These are phyloP conservation scores for Trichophyton benhamiae DNA, from an alignment of 2,329 filamentous ascomycete genomes.

Conservation along the genomic window DNA sequence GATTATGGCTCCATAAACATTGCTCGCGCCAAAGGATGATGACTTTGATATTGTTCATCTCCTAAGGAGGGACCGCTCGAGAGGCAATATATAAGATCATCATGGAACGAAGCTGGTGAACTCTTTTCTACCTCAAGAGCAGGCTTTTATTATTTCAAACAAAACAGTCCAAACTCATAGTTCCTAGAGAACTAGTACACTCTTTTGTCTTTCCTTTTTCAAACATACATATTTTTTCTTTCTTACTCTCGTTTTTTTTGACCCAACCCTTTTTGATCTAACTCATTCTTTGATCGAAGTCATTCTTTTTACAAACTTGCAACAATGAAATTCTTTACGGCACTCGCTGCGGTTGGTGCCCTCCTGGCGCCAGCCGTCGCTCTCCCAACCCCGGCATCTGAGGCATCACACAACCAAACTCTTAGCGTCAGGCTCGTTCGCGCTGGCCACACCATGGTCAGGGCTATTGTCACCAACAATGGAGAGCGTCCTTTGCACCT, in stretches of 20 bases:
- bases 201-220: background rate
- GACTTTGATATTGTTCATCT: background rate
- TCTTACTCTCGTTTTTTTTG: background rate
- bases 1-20: background rate
- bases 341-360: conserved; percentile 16
- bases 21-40: background rate
- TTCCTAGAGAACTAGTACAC: background rate
- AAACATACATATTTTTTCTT: background rate
- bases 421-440: conserved; percentile 23
- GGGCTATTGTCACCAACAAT: conserved; percentile 26
- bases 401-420: conserved; percentile 14
- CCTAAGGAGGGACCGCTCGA: background rate
- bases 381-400: conserved; percentile 6
- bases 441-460: conserved; percentile 24
- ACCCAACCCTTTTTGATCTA: background rate
- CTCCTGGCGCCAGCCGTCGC: conserved; percentile 4
- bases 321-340: conserved; percentile 10
- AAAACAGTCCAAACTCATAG: background rate
- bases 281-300: background rate
- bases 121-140: background rate
- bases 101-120: background rate
- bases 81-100: background rate
- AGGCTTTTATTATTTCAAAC: background rate
- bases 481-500: conserved; percentile 24
- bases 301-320: background rate